Evolutionary conservation across 345 rosid species (phyloP).

Genomic region (Brassica cretica): DNA sequence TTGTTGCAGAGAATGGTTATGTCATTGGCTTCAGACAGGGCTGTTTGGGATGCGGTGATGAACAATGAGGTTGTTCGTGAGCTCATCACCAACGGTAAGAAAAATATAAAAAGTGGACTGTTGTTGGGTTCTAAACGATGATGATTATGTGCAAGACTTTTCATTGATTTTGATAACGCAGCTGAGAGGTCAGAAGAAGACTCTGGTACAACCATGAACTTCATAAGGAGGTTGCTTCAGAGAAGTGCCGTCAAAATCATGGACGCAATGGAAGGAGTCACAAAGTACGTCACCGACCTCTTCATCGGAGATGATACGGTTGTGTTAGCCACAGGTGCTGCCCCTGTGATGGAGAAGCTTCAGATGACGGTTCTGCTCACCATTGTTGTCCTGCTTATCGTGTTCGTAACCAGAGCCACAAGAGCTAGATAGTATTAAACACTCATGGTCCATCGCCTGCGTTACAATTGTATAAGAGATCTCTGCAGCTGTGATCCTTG

Average conservation of each 20-base stretch:
- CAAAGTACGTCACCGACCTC: constrained; percentile 49
- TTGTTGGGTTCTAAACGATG: neutral
- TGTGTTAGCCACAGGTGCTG: constrained; percentile 36
- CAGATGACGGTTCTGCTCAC: constrained; percentile 68
- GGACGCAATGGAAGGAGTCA: constrained; percentile 54
- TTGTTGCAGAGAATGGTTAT: constrained; percentile 58
- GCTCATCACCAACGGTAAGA: constrained; percentile 43
- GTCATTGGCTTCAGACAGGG: constrained; percentile 74
- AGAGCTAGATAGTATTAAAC: constrained; percentile 26
- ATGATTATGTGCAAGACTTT: constrained; percentile 1
- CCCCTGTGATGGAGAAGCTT: constrained; percentile 59
- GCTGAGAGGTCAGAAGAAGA: constrained; percentile 42
- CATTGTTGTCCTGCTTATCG: constrained; percentile 65
- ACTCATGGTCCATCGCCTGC: neutral
- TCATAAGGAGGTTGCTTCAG: constrained; percentile 55
- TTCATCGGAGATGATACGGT: constrained; percentile 43
- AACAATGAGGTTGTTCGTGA: constrained; percentile 73
- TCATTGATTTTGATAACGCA: constrained; percentile 10
- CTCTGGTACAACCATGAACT: constrained; percentile 40
- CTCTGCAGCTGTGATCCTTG: constrained; percentile 4
- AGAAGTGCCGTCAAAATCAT: constrained; percentile 48
- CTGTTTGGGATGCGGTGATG: constrained; percentile 91
- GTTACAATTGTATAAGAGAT: neutral
- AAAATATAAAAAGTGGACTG: neutral
- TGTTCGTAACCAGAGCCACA: constrained; percentile 59